Evolutionary conservation across 805 yeast genomes (phyloP).

Genomic region (Tanozyma kutaoensis): DNA sequence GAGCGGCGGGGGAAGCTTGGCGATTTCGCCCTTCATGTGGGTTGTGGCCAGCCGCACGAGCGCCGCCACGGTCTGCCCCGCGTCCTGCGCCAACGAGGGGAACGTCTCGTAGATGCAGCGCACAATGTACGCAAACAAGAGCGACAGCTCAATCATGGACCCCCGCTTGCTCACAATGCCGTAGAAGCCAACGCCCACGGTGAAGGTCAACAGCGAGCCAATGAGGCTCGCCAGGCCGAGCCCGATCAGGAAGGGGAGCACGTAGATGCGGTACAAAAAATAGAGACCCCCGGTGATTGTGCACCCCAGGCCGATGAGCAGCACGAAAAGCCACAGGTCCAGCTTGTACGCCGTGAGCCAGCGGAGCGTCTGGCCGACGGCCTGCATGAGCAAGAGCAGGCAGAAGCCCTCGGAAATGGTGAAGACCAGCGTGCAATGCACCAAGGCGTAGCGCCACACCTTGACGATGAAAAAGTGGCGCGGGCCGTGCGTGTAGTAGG

Average conservation of each 20-base stretch:
- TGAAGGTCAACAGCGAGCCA: conserved; percentile 73
- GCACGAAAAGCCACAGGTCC: conserved; percentile 69
- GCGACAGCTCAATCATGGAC: conserved; percentile 79
- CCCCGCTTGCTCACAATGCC: conserved; percentile 81
- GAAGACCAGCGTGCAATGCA: conserved; percentile 80
- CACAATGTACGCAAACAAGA: conserved; percentile 81
- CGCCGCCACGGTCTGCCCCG: conserved; percentile 16
- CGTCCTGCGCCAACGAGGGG: conserved; percentile 63
- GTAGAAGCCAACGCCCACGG: conserved; percentile 60
- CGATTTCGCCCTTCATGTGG: conserved; percentile 19
- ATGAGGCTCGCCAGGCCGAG: conserved; percentile 66
- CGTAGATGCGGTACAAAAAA: conserved; percentile 73
- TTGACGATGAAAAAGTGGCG: conserved; percentile 16
- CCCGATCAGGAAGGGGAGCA: conserved; percentile 59
- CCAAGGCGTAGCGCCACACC: conserved; percentile 61
- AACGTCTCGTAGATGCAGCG: conserved; percentile 88
- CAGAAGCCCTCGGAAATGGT: conserved; percentile 90
- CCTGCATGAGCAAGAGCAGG: conserved; percentile 81
- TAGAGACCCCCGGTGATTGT: conserved; percentile 66
- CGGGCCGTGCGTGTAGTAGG: conserved; percentile 25
- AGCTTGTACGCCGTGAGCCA: conserved; percentile 52
- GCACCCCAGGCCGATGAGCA: conserved; percentile 59
- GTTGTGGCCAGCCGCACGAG: conserved; percentile 19
- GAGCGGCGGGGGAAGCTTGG: conserved; percentile 22
- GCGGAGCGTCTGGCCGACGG: conserved; percentile 70